Percentiles rank a stretch among this genome's conserved stretches.
These are phyloP conservation scores for Colletotrichum scovillei DNA, from an alignment of 2,329 filamentous ascomycete genomes.

Conservation along the genomic window DNA sequence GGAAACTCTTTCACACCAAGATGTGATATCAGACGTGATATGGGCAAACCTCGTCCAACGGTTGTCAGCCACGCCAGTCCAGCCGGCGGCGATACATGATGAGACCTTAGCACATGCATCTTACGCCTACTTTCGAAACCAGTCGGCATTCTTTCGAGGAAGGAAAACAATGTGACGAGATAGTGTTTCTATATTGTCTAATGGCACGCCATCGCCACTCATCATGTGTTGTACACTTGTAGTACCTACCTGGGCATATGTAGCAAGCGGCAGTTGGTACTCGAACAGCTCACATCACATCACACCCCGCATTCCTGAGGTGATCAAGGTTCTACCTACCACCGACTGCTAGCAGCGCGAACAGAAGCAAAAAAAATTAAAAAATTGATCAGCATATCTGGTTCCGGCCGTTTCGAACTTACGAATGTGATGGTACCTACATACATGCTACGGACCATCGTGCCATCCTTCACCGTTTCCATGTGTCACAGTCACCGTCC, in stretches of 20 bases:
- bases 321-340: not conserved
- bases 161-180: not conserved
- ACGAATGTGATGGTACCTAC: not conserved
- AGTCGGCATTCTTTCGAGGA: not conserved
- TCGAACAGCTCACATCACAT: not conserved
- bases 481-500: not conserved
- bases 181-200: not conserved
- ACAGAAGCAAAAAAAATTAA: not conserved
- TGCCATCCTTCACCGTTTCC: constrained; percentile 3
- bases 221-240: too few species aligned
- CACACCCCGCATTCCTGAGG: constrained; percentile 16
- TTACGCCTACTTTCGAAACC: not conserved
- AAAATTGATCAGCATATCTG: constrained; percentile 11
- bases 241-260: too few species aligned
- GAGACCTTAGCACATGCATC: not conserved
- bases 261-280: constrained; percentile 17
- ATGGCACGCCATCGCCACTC: not conserved
- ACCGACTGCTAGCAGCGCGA: not conserved
- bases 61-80: constrained; percentile 4
- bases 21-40: not conserved
- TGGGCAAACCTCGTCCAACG: constrained; percentile 1
- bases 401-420: not conserved
- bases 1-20: not conserved
- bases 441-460: not conserved
- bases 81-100: not conserved